These are phyloP conservation scores for Tylopilus sp. DNA, from an alignment of 1,284 basidiomycete species.

Conservation along the genomic window DNA sequence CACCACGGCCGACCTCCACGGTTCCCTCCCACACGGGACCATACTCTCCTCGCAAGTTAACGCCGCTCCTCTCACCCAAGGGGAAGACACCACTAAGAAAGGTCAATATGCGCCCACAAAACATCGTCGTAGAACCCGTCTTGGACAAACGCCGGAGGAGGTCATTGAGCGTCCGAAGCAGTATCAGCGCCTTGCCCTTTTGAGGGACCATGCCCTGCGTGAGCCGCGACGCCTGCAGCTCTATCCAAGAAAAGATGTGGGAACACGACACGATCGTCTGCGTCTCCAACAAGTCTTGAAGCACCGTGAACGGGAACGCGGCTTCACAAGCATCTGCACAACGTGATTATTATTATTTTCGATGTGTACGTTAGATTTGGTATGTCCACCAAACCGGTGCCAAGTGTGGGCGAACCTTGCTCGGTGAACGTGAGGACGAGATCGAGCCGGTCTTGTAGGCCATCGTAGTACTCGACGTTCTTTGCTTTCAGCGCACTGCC, in stretches of 20 bases:
- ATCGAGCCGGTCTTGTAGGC: constrained; percentile 63
- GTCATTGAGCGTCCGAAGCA: constrained; percentile 84
- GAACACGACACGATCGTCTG: constrained; percentile 81
- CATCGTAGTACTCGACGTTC: constrained; percentile 53
- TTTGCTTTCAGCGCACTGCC: constrained; percentile 50
- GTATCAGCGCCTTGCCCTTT: constrained; percentile 81
- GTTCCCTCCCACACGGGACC: constrained; percentile 76
- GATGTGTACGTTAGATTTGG: constrained; percentile 9
- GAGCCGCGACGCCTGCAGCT: constrained; percentile 59
- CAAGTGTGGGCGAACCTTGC: constrained; percentile 48
- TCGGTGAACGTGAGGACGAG: constrained; percentile 70
- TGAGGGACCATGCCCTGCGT: constrained; percentile 75
- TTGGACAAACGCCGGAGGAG: constrained; percentile 81
- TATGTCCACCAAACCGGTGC: constrained; percentile 23
- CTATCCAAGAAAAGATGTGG: constrained; percentile 82
- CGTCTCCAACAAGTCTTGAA: constrained; percentile 75
- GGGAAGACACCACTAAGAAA: constrained; percentile 85
- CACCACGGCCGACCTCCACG: constrained; percentile 34
- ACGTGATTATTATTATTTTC: background rate
- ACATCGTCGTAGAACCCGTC: constrained; percentile 76
- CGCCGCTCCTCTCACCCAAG: constrained; percentile 83
- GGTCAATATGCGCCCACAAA: constrained; percentile 84
- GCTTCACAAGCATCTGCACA: constrained; percentile 49
- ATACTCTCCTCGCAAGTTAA: constrained; percentile 85
- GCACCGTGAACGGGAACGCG: constrained; percentile 55